Evolutionary conservation across 306 rosid genomes (phyloP), one percentile per base, ranked within the genome.

Genomic region (Neltuma alba): DNA sequence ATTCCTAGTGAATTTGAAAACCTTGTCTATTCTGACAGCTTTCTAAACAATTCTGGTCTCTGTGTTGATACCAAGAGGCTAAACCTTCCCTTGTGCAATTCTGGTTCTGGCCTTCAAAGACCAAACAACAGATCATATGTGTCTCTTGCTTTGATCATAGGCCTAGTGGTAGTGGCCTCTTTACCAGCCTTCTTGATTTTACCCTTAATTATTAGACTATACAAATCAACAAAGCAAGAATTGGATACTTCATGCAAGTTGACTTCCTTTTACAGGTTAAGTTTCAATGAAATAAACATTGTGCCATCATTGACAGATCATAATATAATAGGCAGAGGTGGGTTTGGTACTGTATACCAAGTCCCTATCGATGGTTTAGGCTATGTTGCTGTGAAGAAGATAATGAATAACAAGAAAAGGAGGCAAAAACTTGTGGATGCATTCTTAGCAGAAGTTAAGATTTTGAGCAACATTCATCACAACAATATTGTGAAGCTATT

Each of bases 401-500:
- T 91, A 55, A 81, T 85, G 85, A 88, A 80, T 57, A 80, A 73
- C 77, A 77, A 48, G 71, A 91, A 90, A 79, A 40, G 86, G 28
- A 92, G 88, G 36, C 13, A 84, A 55, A 88, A 82, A 25, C 94
- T 95, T 20, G 97, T 88, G 81, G 84, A 83, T 33, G 89, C 93
- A 52, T 95, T 95, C 81, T 75, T 61, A 2, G 86, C 92, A 0
- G 99, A 95, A 87, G 99, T 91, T 21, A 81, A 84, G 77, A 87
- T 90, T 75, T 44, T 95, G 72, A 87, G 97, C 78, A 83, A 84
- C 16, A 91, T 95, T 86, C 92, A 87, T 11, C 99, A 95, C 45
- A 62, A 79, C 47, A 95, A 95, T 88, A 89, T 95, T 55, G 97
- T 95, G 66, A 95, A 91, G 81, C 80, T 95, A 74, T 64, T 90